These are phyloP conservation scores for Fraxinus sp. DNA, from an alignment of 305 asterid species.

Conservation along the genomic window DNA sequence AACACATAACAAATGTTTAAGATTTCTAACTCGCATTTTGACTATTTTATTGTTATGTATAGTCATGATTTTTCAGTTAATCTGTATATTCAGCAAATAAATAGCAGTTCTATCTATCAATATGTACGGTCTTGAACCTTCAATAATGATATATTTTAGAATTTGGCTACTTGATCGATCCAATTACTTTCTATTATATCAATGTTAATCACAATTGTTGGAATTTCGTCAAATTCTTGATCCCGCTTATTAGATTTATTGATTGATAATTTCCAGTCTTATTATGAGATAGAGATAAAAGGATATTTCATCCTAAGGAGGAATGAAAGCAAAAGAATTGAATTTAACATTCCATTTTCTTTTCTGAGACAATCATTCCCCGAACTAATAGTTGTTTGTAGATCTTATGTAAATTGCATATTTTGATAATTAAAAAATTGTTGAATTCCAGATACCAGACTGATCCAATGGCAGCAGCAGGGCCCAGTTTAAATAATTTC, in stretches of 20 bases:
- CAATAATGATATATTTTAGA: slow-evolving; percentile 22
- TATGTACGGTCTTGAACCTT: slow-evolving; percentile 56
- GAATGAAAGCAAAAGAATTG: no score
- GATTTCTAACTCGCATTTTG: no score
- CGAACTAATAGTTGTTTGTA: background rate
- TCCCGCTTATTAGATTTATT: background rate
- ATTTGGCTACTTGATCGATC: background rate
- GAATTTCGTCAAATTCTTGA: background rate
- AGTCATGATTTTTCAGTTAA: background rate
- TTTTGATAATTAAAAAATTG: background rate
- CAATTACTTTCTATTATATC: background rate
- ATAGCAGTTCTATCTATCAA: background rate
- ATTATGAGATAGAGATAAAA: background rate
- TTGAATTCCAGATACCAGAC: slow-evolving; percentile 44
- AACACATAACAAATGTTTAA: no score
- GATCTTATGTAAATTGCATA: background rate
- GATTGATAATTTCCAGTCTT: background rate
- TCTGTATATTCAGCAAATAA: background rate
- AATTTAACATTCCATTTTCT: background rate
- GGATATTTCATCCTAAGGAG: background rate
- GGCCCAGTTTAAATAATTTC: slow-evolving; percentile 59
- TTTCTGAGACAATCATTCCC: background rate
- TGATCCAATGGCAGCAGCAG: slow-evolving; percentile 52
- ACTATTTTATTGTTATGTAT: no score
- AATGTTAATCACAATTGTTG: background rate